Base-by-base conservation (phyloP, 371 early-diverging fungal genomes). In the Vairimorpha ceranae region DNA sequence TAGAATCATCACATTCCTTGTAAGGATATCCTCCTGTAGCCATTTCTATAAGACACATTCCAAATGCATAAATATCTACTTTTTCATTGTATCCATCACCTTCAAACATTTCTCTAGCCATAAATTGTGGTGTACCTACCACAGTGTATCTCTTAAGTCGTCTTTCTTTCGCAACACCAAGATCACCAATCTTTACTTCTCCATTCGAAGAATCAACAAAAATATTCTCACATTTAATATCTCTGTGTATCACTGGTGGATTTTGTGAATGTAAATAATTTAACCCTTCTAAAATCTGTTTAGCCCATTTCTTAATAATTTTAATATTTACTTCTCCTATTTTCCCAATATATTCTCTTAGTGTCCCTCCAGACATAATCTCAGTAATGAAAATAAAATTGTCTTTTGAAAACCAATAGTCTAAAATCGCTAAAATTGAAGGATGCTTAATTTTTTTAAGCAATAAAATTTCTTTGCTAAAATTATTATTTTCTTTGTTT, bases 51-150 rank as follows among this genome's bases (percentile, higher is more conserved):
- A 91, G 83, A 77, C 89, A 88, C 91, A 93, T 90, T 72, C 93
- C 93, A 85, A 92, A 93, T 21, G 93, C 91, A 84, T 92, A 93
- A 30, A 92, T 88, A 82, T 93, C 92, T 63, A 89, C 87, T 80
- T 91, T 91, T 75, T 91, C 92, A 67, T 90, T 89, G 72, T 93
- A 92, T 43, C 78, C 80, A 83, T 91, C 88, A 77, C 92, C 92
- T 6, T 92, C 82, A 74, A 78, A 81, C 65, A 81, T 75, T 52
- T 81, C 82, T 33, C 74, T 60, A 0, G 82, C 79, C 79, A 92
- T 19, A 90, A 90, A 92, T 83, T 92, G 90, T 29, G 92, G 92
- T 0, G 92, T 91, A 21, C 92, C 91, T 66, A 91, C 89, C 33
- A 92, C 86, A 0, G 91, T 91, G 70, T 90, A 90, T 72, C 89